Evolutionary conservation across 2,329 filamentous ascomycete species (phyloP), one percentile per base, ranked within the genome.

Genomic region (Cladobotryum protrusum): DNA sequence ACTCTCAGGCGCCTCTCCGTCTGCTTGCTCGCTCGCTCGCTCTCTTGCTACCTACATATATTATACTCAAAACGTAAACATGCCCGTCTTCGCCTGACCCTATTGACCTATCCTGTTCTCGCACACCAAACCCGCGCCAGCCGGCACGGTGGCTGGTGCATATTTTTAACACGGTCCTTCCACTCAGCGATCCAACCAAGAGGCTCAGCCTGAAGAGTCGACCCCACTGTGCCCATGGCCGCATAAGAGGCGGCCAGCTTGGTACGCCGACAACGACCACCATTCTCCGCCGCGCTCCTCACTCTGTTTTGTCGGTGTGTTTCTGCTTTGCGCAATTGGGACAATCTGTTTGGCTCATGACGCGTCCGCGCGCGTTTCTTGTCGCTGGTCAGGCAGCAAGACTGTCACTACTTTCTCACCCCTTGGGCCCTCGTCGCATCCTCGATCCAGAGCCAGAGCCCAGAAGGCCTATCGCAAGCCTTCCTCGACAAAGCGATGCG

Each of bases 231-330:
- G 62, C 63, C 61, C 59, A 55, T 56, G 64, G 64, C 62, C 64
- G 63, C 64, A 65, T 65, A 59, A 58, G 48, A 55, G 54, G 54
- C 64, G 63, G 61, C 63, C 64, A 55, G 59, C 61, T 54, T 33
- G 39, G 32, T 50, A 39, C 45, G 49, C 44, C 49, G 49, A 48
- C 49, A 41, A 48, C 50, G 44, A 43, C 34, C 45, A 48, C 50
- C 42, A 45, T 37, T 52, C 46, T 52, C 50, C 50, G 45, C 50
- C 45, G 49, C 20, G 9, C 20, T 18, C 19, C 48, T 17, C 37
- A n/a, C 36, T 56, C 57, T 60, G 58, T 57, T 64, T 61, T 61
- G 64, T 66, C 65, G 65, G 65, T 67, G 64, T 66, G 62, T 65
- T 65, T 62, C 57, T 57, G 18, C 51, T 58, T 49, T 54, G 52